Conservation (phyloP, 2,329 filamentous ascomycete species). For the Apiospora arundinis region DNA sequence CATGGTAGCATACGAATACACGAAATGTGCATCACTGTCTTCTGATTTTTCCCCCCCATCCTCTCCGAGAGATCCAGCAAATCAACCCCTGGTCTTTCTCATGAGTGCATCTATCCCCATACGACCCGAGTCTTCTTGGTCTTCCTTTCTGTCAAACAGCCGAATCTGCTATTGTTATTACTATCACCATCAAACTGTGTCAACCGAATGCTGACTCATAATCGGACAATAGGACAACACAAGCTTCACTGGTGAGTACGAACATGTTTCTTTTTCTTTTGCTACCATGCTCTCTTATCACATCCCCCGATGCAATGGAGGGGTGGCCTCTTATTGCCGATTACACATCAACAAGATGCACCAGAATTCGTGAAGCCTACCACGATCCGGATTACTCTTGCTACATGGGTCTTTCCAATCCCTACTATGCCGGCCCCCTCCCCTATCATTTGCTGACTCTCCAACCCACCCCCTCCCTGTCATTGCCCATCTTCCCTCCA, state of each 20-base stretch:
- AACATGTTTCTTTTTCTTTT: neutral
- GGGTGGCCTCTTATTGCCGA: neutral
- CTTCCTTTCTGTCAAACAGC: neutral
- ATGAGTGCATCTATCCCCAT: slow-evolving; percentile 1
- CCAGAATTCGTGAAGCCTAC: slow-evolving; percentile 14
- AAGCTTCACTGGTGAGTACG: slow-evolving; percentile 38
- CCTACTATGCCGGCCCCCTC: slow-evolving; percentile 30
- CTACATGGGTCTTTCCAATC: neutral
- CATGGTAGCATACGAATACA: slow-evolving; percentile 14
- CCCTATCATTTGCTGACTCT: slow-evolving; percentile 29
- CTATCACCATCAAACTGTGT: slow-evolving; percentile 12
- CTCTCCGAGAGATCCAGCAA: slow-evolving; percentile 3
- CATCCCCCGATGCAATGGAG: neutral
- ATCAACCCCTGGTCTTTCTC: neutral
- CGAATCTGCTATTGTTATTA: neutral
- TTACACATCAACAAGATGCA: neutral
- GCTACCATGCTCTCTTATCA: neutral
- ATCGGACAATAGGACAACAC: slow-evolving; percentile 36
- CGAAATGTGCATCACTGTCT: slow-evolving; percentile 2
- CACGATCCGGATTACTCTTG: slow-evolving; percentile 10
- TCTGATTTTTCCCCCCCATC: neutral
- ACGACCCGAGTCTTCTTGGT: neutral
- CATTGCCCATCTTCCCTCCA: slow-evolving; percentile 33
- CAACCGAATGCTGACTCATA: slow-evolving; percentile 41
- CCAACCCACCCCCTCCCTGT: slow-evolving; percentile 29